These are phyloP conservation scores for Teratosphaeria zuluensis DNA, from an alignment of 2,329 filamentous ascomycete genomes.

Conservation along the genomic window DNA sequence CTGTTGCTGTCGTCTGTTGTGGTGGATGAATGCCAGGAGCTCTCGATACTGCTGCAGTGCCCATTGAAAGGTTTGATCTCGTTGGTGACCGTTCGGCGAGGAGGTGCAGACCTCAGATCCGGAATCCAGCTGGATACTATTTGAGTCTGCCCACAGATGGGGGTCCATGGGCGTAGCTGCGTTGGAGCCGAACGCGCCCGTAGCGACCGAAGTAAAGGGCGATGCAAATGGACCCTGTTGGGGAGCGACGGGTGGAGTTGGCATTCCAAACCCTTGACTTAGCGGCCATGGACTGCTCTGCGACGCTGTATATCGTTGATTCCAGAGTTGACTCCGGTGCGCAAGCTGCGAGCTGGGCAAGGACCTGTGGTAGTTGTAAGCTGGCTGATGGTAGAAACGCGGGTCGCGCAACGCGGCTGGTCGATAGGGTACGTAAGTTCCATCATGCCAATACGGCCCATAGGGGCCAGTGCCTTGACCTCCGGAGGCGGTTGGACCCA, in stretches of 20 bases:
- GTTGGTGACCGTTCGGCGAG: slow-evolving; percentile 33
- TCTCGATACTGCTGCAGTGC: slow-evolving; percentile 40
- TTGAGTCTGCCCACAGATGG: background rate
- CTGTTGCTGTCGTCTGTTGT: slow-evolving; percentile 32
- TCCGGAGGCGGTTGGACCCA: slow-evolving; percentile 50
- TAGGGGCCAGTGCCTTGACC: slow-evolving; percentile 46
- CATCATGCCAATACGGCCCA: slow-evolving; percentile 55
- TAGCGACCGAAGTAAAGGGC: background rate
- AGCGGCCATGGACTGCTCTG: background rate
- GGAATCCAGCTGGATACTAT: background rate
- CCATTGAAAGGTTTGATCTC: slow-evolving; percentile 38
- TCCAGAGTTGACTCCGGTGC: slow-evolving; percentile 13
- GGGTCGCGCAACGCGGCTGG: slow-evolving; percentile 49
- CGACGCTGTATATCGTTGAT: slow-evolving; percentile 4
- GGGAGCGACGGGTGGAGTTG: background rate
- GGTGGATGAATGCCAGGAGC: slow-evolving; percentile 38
- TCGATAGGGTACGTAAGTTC: slow-evolving; percentile 51
- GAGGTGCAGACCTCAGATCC: slow-evolving; percentile 29
- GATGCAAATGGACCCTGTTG: background rate
- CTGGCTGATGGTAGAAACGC: slow-evolving; percentile 29
- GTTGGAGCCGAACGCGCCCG: background rate
- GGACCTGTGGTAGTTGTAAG: slow-evolving; percentile 8
- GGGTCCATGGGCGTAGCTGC: background rate
- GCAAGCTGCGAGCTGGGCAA: slow-evolving; percentile 12
- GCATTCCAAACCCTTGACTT: background rate